Evolutionary conservation across 225 moss, liverwort and hornwort species (phyloP), one percentile per base, ranked within the genome.

Genomic region (Lunularia cruciata): DNA sequence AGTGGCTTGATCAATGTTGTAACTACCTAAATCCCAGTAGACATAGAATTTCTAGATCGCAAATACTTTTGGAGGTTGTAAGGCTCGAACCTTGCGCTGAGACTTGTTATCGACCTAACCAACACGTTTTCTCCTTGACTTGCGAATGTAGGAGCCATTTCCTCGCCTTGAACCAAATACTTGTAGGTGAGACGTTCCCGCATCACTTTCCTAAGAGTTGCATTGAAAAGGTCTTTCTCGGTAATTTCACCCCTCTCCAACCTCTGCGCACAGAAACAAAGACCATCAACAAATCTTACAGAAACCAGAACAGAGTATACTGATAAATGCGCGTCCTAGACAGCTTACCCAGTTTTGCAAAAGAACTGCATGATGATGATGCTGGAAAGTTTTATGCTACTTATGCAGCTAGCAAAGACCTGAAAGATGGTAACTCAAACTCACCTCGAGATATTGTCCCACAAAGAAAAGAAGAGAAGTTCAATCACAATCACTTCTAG

Each of bases 131-230:
- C 96, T 62, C 96, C 98, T 52, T 91, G 87, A 64, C 86, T 86
- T 47, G 78, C 86, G 77, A 98, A 98, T 33, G 98, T 98, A 2
- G 98, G 98, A 68, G 83, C 78, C 98, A 98, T 98, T 80, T 92
- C 98, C 59, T 84, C 83, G 65, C 93, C 98, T 83, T 93, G 91
- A 16, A 89, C 67, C 47, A 89, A 76, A 63, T 76, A 85, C 68
- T 93, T 98, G 72, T 91, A 93, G 15, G 98, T 98, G 49, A 98
- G 84, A 45, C 90, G 90, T 39, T 86, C 85, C 56, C 81, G 81
- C 25, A 86, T 80, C 53, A 96, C 76, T 76, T 93, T 93, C 79
- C 86, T 89, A 63, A 87, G 74, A 31, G 91, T 80, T 72, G 85
- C 75, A 62, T 98, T 86, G 68, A 89, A 93, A 31, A 98, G 76